Conservation (phyloP, 2,329 filamentous ascomycete species). For the Aspergillus pseudonomiae region DNA sequence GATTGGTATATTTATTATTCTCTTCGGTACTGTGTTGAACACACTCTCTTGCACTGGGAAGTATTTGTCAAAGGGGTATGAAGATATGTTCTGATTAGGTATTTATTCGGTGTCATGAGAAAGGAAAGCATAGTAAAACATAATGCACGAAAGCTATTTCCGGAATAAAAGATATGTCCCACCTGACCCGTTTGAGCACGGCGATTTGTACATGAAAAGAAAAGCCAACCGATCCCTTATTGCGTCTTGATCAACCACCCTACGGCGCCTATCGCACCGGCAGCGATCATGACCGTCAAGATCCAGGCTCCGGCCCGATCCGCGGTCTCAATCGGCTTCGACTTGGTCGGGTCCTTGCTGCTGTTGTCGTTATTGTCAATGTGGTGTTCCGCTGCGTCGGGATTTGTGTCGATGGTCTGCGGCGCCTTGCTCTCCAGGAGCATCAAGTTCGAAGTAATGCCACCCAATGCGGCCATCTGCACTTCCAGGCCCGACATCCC, state of each 20-base stretch:
- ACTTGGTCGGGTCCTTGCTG: not conserved
- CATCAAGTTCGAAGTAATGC: constrained; percentile 12
- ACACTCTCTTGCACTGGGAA: not conserved
- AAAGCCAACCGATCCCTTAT: not conserved
- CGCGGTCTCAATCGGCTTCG: constrained; percentile 8
- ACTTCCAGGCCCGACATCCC: constrained; percentile 8
- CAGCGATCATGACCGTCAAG: constrained; percentile 6
- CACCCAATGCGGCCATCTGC: constrained; percentile 13
- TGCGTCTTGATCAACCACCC: constrained; percentile 13
- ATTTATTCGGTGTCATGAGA: not conserved
- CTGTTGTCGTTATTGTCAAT: not conserved
- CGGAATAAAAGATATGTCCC: not conserved
- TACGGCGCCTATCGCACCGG: constrained; percentile 3
- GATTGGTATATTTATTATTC: not conserved
- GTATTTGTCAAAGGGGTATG: not conserved
- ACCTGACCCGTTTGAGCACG: not conserved
- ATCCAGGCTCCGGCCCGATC: constrained; percentile 14
- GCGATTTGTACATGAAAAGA: not conserved
- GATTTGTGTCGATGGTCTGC: constrained; percentile 9
- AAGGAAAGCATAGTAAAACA: not conserved
- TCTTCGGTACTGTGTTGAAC: too few relatives aligned
- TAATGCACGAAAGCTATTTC: constrained; percentile 2
- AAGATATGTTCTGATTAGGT: not conserved
- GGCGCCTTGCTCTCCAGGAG: constrained; percentile 2
- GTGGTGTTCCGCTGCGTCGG: constrained; percentile 8